phyloP scores from a whole-genome alignment of 257 asterid species.

The Pogostemon cablin region DNA sequence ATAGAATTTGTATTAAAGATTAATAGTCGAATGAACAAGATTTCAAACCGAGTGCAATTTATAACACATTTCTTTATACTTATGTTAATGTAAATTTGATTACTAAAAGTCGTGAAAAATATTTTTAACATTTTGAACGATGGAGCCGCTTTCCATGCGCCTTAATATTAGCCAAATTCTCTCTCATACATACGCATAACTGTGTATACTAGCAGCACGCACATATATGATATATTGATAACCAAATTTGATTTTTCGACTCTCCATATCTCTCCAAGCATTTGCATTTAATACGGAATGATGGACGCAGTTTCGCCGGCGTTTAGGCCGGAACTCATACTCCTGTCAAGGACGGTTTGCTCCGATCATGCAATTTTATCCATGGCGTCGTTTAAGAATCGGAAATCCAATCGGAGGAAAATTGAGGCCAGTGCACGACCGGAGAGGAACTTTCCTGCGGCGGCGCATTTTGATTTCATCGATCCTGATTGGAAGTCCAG shows the following conservation, averaged over 20 bases:
- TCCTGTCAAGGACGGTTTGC: conserved; percentile 28
- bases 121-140: too few species aligned
- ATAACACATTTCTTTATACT: too few species aligned
- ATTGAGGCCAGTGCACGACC: conserved; percentile 38
- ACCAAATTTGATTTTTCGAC: neutral
- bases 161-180: too few species aligned
- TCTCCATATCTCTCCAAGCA: conserved; percentile 11
- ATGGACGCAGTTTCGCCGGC: conserved; percentile 69
- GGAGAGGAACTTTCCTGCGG: conserved; percentile 29
- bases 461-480: conserved; percentile 51
- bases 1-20: too few species aligned
- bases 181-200: neutral
- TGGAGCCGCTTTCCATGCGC: too few species aligned
- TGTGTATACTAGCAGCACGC: neutral
- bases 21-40: too few species aligned
- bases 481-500: conserved; percentile 83
- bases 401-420: conserved; percentile 31
- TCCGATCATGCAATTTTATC: conserved; percentile 34
- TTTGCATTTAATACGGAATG: neutral
- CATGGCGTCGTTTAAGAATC: conserved; percentile 15
- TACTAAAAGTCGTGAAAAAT: too few species aligned
- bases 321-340: conserved; percentile 46
- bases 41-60: too few species aligned
- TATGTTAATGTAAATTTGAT: too few species aligned
- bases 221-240: neutral